Evolutionary conservation across 164 flowering plant species (phyloP).

Genomic region (Litsea cubeba): DNA sequence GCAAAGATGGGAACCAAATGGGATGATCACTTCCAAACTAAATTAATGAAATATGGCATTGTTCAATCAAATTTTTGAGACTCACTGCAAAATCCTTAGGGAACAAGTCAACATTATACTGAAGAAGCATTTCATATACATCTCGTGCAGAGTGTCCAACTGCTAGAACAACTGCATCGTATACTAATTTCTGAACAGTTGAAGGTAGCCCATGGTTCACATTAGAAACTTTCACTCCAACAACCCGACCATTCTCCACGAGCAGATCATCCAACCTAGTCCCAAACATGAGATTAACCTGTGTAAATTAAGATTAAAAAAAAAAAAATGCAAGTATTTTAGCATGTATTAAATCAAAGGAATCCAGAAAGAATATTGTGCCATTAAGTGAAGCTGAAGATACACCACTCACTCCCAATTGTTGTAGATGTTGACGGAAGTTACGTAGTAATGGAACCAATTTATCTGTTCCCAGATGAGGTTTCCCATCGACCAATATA

Average conservation of each 20-base stretch:
- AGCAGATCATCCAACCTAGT: constrained; percentile 87
- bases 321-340: neutral
- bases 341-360: neutral
- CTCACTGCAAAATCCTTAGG: constrained; percentile 98
- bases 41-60: neutral
- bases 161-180: constrained; percentile 85
- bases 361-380: neutral
- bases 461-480: constrained; percentile 95
- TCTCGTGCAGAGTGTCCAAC: constrained; percentile 99
- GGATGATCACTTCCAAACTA: too few species aligned
- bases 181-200: constrained; percentile 38
- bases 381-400: neutral
- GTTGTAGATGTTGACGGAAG: constrained; percentile 68
- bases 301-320: neutral
- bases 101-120: constrained; percentile 56
- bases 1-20: neutral
- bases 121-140: constrained; percentile 82
- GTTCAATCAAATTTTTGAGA: constrained; percentile 8
- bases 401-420: constrained; percentile 60
- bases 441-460: constrained; percentile 78
- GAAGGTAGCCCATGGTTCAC: constrained; percentile 26
- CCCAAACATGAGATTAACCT: constrained; percentile 90
- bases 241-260: constrained; percentile 45
- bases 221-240: constrained; percentile 73
- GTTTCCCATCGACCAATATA: constrained; percentile 89